Percentiles rank a stretch among this genome's conserved stretches.
Conservation (phyloP, 1,284 basidiomycete species). For the Melampsora abietis-canadensis region DNA sequence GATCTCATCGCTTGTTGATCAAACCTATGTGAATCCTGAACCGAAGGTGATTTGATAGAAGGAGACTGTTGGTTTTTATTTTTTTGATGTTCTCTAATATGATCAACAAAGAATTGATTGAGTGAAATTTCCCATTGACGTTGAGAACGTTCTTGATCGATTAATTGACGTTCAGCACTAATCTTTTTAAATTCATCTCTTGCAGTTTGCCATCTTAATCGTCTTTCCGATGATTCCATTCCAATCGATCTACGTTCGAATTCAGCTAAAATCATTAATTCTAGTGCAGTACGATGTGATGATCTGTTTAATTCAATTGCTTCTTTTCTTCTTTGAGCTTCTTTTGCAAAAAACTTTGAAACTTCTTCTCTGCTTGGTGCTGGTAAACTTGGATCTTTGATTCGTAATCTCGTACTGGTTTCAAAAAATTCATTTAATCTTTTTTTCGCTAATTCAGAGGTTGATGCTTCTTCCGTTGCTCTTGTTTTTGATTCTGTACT, state of each 20-base stretch:
- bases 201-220: background rate
- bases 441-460: background rate
- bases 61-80: too few species aligned
- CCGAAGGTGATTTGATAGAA: too few species aligned
- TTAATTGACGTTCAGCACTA: background rate
- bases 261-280: conserved; percentile 1
- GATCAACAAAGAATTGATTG: background rate
- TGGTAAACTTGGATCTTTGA: background rate
- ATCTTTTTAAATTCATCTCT: background rate
- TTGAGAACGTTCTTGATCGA: background rate
- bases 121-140: background rate
- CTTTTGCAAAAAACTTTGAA: background rate
- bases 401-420: background rate
- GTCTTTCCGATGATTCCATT: background rate
- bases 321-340: background rate
- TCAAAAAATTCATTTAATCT: background rate
- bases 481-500: conserved; percentile 28
- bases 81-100: too few species aligned
- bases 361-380: background rate
- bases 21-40: too few species aligned
- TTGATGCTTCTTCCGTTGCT: background rate
- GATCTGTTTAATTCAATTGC: background rate
- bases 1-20: too few species aligned
- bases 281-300: background rate
- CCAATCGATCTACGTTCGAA: background rate